Conservation (phyloP, 805 yeast species). For the Candida methanosorbosa region DNA sequence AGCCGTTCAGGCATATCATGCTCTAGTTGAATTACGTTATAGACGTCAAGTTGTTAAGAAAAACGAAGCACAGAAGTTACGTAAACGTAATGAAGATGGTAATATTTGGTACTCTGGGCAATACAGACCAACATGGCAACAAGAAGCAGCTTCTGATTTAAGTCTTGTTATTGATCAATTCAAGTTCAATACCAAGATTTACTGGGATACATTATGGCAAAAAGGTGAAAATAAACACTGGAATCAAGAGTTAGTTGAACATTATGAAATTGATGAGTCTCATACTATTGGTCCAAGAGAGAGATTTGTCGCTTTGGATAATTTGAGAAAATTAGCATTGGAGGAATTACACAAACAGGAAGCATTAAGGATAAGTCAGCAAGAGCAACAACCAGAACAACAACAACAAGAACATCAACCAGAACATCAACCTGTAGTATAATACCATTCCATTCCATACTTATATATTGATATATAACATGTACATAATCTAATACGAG, state of each 20-base stretch:
- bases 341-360: no score
- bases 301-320: conserved; percentile 57
- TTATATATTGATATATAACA: no score
- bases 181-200: conserved; percentile 39
- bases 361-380: background rate
- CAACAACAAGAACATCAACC: conserved; percentile 1
- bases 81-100: conserved; percentile 68
- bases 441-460: no score
- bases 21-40: conserved; percentile 63
- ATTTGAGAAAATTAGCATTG: conserved; percentile 32
- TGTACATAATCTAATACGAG: no score
- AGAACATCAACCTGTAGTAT: background rate
- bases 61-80: conserved; percentile 54
- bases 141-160: conserved; percentile 86
- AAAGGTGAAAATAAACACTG: conserved; percentile 74
- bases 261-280: conserved; percentile 44
- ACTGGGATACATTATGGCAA: conserved; percentile 87
- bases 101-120: conserved; percentile 83
- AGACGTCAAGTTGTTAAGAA: conserved; percentile 57
- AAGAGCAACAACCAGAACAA: background rate
- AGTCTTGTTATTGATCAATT: conserved; percentile 60
- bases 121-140: conserved; percentile 83
- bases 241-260: conserved; percentile 51
- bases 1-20: conserved; percentile 67
- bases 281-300: conserved; percentile 50